These are phyloP conservation scores for Lichenothelia convexa DNA, from an alignment of 495 filamentous ascomycete species.

Conservation along the genomic window DNA sequence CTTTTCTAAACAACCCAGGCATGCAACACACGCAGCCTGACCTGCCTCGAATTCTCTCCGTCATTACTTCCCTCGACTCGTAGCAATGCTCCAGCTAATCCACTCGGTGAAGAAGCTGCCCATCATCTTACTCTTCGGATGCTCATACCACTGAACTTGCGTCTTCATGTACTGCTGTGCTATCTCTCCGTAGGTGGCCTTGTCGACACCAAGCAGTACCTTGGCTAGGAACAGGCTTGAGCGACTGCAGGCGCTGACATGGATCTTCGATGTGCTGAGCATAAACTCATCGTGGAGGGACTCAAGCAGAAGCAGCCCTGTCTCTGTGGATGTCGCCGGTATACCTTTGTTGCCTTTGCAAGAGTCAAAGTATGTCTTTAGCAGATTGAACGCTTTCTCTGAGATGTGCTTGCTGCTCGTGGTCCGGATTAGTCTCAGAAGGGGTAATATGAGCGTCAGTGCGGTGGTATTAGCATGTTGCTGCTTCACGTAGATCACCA, in stretches of 20 bases:
- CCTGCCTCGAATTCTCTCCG: too few relatives aligned
- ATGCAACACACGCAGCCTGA: too few relatives aligned
- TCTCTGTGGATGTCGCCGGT: constrained; percentile 15
- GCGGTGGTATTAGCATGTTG: constrained; percentile 46
- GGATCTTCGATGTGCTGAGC: constrained; percentile 38
- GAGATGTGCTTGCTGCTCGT: constrained; percentile 54
- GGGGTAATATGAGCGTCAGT: constrained; percentile 49
- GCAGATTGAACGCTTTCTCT: constrained; percentile 48
- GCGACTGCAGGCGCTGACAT: constrained; percentile 40
- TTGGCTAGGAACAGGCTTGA: constrained; percentile 45
- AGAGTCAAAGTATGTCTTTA: constrained; percentile 51
- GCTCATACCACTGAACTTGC: constrained; percentile 34
- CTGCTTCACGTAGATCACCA: constrained; percentile 72
- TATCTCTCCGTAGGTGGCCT: constrained; percentile 27
- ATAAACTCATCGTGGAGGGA: constrained; percentile 55
- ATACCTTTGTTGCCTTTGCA: constrained; percentile 41
- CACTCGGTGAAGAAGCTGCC: constrained; percentile 47
- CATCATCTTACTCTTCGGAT: constrained; percentile 38
- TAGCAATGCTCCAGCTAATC: constrained; percentile 37
- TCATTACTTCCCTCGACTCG: too few relatives aligned
- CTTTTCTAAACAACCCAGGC: too few relatives aligned
- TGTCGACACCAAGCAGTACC: constrained; percentile 34
- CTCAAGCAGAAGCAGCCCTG: constrained; percentile 35
- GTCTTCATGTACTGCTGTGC: constrained; percentile 40
- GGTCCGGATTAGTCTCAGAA: constrained; percentile 36